Conservation (phyloP, 441 rosid species). For the Raphanus hybrid region DNA sequence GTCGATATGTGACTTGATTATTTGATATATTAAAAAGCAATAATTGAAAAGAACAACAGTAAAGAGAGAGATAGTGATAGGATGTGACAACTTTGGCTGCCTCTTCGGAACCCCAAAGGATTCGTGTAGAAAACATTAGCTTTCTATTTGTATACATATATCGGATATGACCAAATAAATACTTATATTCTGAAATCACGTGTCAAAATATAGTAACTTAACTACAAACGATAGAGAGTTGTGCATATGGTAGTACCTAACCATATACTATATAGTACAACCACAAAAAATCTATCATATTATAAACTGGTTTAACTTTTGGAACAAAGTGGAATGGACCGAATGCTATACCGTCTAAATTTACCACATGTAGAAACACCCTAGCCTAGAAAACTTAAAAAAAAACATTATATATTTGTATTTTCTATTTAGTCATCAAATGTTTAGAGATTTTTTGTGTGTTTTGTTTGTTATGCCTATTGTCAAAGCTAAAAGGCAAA, state of each 20-base stretch:
- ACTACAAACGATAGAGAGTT: slow-evolving; percentile 1
- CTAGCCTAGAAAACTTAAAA: neutral
- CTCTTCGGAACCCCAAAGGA: slow-evolving; percentile 38
- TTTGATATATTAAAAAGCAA: neutral
- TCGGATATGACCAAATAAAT: slow-evolving; percentile 17
- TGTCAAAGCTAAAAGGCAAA: slow-evolving; percentile 33
- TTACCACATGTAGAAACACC: neutral
- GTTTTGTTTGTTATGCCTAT: slow-evolving; percentile 19
- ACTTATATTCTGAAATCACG: slow-evolving; percentile 22
- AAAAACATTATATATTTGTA: neutral
- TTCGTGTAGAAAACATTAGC: slow-evolving; percentile 17
- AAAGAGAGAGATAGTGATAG: slow-evolving; percentile 35
- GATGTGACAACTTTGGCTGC: slow-evolving; percentile 42
- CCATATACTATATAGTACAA: slow-evolving; percentile 13
- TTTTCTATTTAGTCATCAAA: neutral
- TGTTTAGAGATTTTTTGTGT: neutral
- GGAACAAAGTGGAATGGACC: neutral
- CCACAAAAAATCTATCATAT: neutral
- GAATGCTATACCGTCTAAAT: neutral
- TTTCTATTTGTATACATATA: slow-evolving; percentile 18
- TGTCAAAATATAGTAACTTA: slow-evolving; percentile 22
- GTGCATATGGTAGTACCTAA: slow-evolving; percentile 1
- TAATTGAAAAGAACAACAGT: slow-evolving; percentile 22
- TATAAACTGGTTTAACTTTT: neutral
- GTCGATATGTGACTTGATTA: slow-evolving; percentile 21